Percentiles rank a stretch among this genome's conserved stretches.
phyloP scores from a whole-genome alignment of 2,329 filamentous ascomycete species.

The Monosporascus sp. region DNA sequence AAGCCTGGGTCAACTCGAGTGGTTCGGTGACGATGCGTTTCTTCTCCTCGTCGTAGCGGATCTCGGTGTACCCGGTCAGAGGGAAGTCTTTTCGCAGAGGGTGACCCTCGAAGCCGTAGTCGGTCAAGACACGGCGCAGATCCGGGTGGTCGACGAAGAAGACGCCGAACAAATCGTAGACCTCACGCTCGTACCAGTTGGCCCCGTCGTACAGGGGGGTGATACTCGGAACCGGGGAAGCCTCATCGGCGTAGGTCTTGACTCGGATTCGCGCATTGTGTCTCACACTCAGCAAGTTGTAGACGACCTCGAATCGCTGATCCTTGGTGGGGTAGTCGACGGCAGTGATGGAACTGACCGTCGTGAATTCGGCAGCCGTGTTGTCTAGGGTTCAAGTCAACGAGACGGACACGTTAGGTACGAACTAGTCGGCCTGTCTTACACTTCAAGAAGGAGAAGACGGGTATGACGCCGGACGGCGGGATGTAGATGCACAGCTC shows the following conservation, averaged over 20 bases:
- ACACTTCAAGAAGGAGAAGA: conserved; percentile 91
- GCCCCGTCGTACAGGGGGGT: conserved; percentile 86
- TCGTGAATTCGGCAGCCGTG: conserved; percentile 94
- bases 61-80: conserved; percentile 94
- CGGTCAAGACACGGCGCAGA: conserved; percentile 95
- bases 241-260: conserved; percentile 98
- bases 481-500: conserved; percentile 93
- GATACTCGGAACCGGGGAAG: conserved; percentile 85
- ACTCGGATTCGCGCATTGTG: conserved; percentile 96
- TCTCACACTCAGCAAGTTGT: conserved; percentile 92
- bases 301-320: conserved; percentile 95
- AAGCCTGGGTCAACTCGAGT: conserved; percentile 94
- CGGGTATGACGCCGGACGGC: conserved; percentile 81
- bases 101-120: conserved; percentile 98
- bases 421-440: conserved; percentile 15
- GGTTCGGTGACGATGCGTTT: conserved; percentile 98
- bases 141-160: conserved; percentile 96
- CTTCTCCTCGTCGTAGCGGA: conserved; percentile 98
- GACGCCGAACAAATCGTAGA: conserved; percentile 95
- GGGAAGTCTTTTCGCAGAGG: conserved; percentile 97
- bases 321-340: conserved; percentile 95
- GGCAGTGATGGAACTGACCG: conserved; percentile 85
- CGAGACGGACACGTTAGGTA: background rate
- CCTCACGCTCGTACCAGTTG: conserved; percentile 98
- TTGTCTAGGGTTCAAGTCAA: conserved; percentile 58